A percentile compares a stretch with the other conserved stretches of the same genome.
These are phyloP conservation scores for Lobosporangium transversale DNA, from an alignment of 192 early-diverging fungal species.

Conservation along the genomic window DNA sequence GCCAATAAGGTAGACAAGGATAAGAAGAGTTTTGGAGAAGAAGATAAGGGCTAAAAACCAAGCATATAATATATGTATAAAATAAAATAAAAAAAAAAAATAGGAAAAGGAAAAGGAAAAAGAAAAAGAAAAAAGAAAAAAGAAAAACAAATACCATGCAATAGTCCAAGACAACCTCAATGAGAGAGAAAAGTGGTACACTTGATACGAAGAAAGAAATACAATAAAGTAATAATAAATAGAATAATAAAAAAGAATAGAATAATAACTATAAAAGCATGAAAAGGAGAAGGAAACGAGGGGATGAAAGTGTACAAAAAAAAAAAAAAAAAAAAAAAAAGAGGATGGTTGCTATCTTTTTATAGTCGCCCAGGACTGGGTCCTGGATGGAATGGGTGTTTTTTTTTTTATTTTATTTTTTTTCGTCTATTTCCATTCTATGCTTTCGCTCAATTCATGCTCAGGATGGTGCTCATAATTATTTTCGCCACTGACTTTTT, in stretches of 20 bases:
- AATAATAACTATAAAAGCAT: not conserved
- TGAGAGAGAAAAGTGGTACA: too few relatives aligned
- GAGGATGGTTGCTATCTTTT: slow-evolving; percentile 31
- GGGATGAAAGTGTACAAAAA: not conserved
- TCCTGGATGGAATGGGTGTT: slow-evolving; percentile 7
- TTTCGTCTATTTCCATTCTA: not conserved
- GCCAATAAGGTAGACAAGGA: too few relatives aligned
- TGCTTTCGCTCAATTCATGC: too few relatives aligned
- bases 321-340: not conserved
- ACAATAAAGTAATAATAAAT: too few relatives aligned
- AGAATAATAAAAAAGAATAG: not conserved
- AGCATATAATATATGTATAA: not conserved
- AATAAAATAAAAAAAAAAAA: slow-evolving; percentile 8
- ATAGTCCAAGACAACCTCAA: not conserved
- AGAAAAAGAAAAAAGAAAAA: not conserved
- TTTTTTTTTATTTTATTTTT: not conserved
- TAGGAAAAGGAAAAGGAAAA: not conserved
- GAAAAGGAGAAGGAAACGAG: not conserved
- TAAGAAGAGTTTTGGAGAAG: not conserved
- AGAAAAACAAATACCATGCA: not conserved
- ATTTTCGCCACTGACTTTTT: slow-evolving; percentile 4
- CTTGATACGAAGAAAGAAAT: too few relatives aligned
- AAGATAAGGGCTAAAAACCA: not conserved
- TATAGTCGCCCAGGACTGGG: slow-evolving; percentile 28
- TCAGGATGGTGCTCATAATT: not conserved